Evolutionary conservation across 352 stramenopile genomes (phyloP).

Genomic region (Phytopythium ostracodes): DNA sequence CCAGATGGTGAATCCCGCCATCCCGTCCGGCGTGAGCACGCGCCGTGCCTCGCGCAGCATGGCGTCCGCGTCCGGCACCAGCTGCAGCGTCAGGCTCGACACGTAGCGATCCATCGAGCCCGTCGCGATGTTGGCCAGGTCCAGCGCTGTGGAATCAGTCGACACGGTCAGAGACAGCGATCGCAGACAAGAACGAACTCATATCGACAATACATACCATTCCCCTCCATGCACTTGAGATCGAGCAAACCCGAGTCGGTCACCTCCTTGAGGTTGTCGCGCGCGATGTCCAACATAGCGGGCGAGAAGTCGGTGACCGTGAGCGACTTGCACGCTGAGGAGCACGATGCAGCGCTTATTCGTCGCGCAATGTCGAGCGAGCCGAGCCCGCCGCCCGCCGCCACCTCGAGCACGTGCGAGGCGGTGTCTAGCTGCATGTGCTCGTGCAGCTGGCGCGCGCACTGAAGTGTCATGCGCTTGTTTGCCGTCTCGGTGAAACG

Average conservation of each 20-base stretch:
- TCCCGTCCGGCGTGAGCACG: constrained; percentile 28
- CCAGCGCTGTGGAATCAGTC: constrained; percentile 22
- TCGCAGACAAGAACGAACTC: neutral
- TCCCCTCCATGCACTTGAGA: constrained; percentile 24
- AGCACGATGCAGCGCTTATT: neutral
- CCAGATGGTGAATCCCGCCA: constrained; percentile 62
- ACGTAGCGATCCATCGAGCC: constrained; percentile 47
- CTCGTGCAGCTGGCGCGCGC: constrained; percentile 32
- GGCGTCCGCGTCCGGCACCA: constrained; percentile 40
- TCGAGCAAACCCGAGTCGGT: constrained; percentile 15
- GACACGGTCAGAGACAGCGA: neutral
- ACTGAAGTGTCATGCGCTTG: constrained; percentile 47
- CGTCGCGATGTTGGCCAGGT: constrained; percentile 23
- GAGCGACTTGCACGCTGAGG: constrained; percentile 14
- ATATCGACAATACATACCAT: constrained; percentile 17
- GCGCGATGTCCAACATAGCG: constrained; percentile 34
- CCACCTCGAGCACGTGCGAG: constrained; percentile 41
- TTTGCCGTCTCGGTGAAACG: constrained; percentile 46
- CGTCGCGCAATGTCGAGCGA: constrained; percentile 27
- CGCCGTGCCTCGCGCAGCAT: constrained; percentile 41
- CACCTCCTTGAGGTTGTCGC: constrained; percentile 20
- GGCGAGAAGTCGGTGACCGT: constrained; percentile 40
- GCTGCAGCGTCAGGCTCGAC: constrained; percentile 43
- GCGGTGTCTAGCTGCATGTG: constrained; percentile 46
- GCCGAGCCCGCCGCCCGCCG: constrained; percentile 39